These are phyloP conservation scores for Cydonia oblonga DNA, from an alignment of 331 rosid species.

Conservation along the genomic window DNA sequence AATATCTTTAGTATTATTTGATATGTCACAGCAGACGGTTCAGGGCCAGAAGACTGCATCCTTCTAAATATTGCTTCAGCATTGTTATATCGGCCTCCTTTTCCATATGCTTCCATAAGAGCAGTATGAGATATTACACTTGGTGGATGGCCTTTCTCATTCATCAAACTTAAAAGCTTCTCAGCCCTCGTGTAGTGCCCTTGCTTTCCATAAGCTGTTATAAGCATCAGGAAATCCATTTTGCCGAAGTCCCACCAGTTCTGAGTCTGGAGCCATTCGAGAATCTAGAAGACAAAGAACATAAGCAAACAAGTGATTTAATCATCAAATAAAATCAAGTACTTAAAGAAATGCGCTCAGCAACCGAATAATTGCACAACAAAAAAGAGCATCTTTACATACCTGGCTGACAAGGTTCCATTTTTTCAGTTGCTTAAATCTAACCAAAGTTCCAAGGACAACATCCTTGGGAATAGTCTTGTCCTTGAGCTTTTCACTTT, in stretches of 20 bases:
- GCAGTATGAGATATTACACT: constrained; percentile 83
- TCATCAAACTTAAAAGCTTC: constrained; percentile 57
- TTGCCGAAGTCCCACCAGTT: constrained; percentile 84
- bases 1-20: constrained; percentile 73
- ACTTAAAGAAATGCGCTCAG: neutral
- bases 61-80: constrained; percentile 89
- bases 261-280: constrained; percentile 76
- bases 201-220: constrained; percentile 83
- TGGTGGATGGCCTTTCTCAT: constrained; percentile 56
- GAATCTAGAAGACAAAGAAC: constrained; percentile 43
- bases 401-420: constrained; percentile 91
- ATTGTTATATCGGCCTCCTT: constrained; percentile 54
- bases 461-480: constrained; percentile 47
- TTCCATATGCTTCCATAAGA: constrained; percentile 98
- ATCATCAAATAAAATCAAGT: neutral
- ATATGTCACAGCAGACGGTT: constrained; percentile 79
- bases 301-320: constrained; percentile 6
- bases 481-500: constrained; percentile 30
- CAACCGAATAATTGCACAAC: neutral
- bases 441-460: constrained; percentile 68
- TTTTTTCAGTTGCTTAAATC: constrained; percentile 69
- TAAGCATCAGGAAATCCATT: constrained; percentile 87
- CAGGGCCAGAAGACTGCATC: constrained; percentile 82
- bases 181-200: constrained; percentile 74
- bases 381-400: neutral